Percentiles rank a stretch among this genome's conserved stretches.
Conservation (phyloP, 1,284 basidiomycete genomes). For the Phylloboletellus chloephorus region DNA sequence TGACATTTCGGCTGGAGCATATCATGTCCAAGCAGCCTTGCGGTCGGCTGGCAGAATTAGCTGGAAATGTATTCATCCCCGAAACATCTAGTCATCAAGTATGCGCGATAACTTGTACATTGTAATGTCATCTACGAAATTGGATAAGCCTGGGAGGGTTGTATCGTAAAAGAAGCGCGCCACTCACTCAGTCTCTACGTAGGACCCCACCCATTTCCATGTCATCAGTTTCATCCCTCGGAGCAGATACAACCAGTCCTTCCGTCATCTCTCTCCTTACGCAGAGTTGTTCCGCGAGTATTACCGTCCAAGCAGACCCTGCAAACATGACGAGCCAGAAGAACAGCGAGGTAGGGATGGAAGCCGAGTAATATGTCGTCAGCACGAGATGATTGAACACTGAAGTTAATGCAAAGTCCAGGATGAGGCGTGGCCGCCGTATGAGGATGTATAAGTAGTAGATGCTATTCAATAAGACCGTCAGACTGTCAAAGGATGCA, state of each 20-base stretch:
- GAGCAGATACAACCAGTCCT: slow-evolving; percentile 59
- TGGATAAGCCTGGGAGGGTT: slow-evolving; percentile 5
- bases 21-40: slow-evolving; percentile 6
- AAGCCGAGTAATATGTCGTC: slow-evolving; percentile 86
- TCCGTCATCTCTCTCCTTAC: slow-evolving; percentile 90
- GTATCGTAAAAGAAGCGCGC: slow-evolving; percentile 10
- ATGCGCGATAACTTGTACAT: slow-evolving; percentile 19
- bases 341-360: slow-evolving; percentile 84
- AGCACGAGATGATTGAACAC: slow-evolving; percentile 86
- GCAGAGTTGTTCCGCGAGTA: slow-evolving; percentile 87
- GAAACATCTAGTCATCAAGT: slow-evolving; percentile 15
- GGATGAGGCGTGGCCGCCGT: slow-evolving; percentile 86
- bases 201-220: slow-evolving; percentile 60
- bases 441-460: slow-evolving; percentile 84
- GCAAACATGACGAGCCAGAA: slow-evolving; percentile 78
- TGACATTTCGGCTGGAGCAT: slow-evolving; percentile 3
- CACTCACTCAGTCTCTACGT: slow-evolving; percentile 32
- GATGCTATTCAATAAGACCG: slow-evolving; percentile 50
- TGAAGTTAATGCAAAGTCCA: slow-evolving; percentile 91
- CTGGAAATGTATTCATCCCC: slow-evolving; percentile 7
- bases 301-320: slow-evolving; percentile 72
- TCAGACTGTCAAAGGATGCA: slow-evolving; percentile 19
- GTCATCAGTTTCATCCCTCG: slow-evolving; percentile 38
- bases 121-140: slow-evolving; percentile 17
- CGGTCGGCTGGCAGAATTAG: neutral